Conservation (phyloP, 805 yeast genomes). For the Saturnispora kantuleensis region DNA sequence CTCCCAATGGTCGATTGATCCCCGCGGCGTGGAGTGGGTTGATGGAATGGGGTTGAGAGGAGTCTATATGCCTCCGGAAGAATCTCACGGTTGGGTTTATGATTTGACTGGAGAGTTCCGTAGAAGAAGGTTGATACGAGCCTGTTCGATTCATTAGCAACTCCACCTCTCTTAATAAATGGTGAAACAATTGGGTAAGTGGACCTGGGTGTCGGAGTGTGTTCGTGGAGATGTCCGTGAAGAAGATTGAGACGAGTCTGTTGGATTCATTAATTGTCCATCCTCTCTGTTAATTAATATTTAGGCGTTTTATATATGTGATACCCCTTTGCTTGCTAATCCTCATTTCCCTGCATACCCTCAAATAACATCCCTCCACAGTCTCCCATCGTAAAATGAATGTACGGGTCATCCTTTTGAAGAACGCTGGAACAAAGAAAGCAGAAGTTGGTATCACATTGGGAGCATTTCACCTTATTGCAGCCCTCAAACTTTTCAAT, state of each 20-base stretch:
- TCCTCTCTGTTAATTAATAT: not conserved
- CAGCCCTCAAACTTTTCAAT: slow-evolving; percentile 54
- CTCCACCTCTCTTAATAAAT: too few relatives aligned
- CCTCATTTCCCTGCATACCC: slow-evolving; percentile 28
- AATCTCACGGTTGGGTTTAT: slow-evolving; percentile 37
- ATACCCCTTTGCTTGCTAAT: too few relatives aligned
- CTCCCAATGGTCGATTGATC: slow-evolving; percentile 59
- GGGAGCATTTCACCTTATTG: slow-evolving; percentile 49
- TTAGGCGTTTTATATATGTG: not conserved
- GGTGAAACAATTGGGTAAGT: too few relatives aligned
- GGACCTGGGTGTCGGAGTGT: too few relatives aligned
- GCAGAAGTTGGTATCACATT: slow-evolving; percentile 42
- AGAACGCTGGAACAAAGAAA: slow-evolving; percentile 41
- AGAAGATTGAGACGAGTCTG: too few relatives aligned
- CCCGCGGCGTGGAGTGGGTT: slow-evolving; percentile 41
- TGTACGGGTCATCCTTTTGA: slow-evolving; percentile 36
- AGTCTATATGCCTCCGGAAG: slow-evolving; percentile 17
- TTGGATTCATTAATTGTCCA: not conserved
- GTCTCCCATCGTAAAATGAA: slow-evolving; percentile 35
- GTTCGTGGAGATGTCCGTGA: too few relatives aligned
- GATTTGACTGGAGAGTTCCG: slow-evolving; percentile 43
- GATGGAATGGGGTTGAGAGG: slow-evolving; percentile 32
- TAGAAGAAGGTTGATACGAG: slow-evolving; percentile 39
- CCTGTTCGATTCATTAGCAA: too few relatives aligned
- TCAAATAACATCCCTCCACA: slow-evolving; percentile 46